Base-by-base conservation (phyloP, 495 filamentous ascomycete species). In the Neurospora pannonica region DNA sequence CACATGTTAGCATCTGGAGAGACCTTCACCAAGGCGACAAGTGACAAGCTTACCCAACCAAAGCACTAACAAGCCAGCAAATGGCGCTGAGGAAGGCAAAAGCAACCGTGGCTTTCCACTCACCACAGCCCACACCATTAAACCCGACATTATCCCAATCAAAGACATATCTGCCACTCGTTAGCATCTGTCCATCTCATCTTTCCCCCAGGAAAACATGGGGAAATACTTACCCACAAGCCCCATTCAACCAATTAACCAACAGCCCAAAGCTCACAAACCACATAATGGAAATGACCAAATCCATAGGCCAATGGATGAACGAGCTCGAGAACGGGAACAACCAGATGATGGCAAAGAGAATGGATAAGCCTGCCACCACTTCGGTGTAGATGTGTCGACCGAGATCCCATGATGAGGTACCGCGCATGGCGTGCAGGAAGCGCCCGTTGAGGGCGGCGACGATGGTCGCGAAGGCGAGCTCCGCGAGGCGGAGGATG, bases 131-230 rank as follows among this genome's bases (percentile, higher is more conserved):
- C 60, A 88, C 89, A 73, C 89, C 91, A 77, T 97, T 90, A 7
- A 94, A 94, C 3, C 93, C 94, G 62, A 98, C 92, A 78, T 97
- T 94, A 77, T 94, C 92, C 71, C 96, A 97, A 81, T 98, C 92
- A 6, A 97, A 95, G 13, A 97, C 93, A 78, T 92, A 95, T 72
- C 89, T 87, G 82, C 10, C 15, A 24, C 8, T 31, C 2, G 10
- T 43, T 9, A 38, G 31, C 38, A 48, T n/a, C 73, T 19, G 72
- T n/a, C n/a, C n/a, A n/a, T n/a, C n/a, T n/a, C n/a, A n/a, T n/a
- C n/a, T n/a, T n/a, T n/a, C n/a, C n/a, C n/a, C n/a, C n/a, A n/a
- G n/a, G n/a, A n/a, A n/a, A n/a, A n/a, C n/a, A n/a, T n/a, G n/a
- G n/a, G n/a, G n/a, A n/a, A n/a, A 92, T 8, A 97, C 94, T 71